A percentile compares a stretch with the other conserved stretches of the same genome.
Evolutionary conservation across 2,329 filamentous ascomycete species (phyloP).

Genomic region (Diaporthe vexans): DNA sequence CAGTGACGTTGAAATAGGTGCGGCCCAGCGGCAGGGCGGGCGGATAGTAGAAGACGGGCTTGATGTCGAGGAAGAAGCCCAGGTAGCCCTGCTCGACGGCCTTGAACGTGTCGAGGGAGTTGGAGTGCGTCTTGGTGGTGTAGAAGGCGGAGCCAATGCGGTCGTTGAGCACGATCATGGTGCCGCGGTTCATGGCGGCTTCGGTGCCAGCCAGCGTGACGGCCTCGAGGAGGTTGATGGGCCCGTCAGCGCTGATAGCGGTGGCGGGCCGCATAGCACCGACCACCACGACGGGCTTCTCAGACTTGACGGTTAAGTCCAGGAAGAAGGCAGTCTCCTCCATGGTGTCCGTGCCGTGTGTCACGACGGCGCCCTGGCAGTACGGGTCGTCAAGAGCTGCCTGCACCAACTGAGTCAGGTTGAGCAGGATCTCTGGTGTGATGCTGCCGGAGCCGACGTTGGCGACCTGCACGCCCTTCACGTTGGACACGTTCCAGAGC

Average conservation of each 20-base stretch:
- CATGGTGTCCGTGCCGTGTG: constrained; percentile 76
- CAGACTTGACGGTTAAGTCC: constrained; percentile 67
- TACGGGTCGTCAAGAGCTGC: constrained; percentile 58
- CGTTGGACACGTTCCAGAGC: constrained; percentile 66
- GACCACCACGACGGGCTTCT: constrained; percentile 72
- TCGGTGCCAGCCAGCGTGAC: constrained; percentile 67
- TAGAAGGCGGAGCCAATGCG: constrained; percentile 71
- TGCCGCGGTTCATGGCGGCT: constrained; percentile 63
- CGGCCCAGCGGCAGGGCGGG: constrained; percentile 63
- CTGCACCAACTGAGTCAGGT: constrained; percentile 63
- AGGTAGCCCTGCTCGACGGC: constrained; percentile 69
- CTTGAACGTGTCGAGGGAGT: constrained; percentile 74
- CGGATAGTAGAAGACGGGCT: constrained; percentile 72
- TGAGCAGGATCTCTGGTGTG: constrained; percentile 64
- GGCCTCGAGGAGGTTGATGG: constrained; percentile 72
- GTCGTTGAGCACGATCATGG: constrained; percentile 74
- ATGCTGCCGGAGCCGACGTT: constrained; percentile 63
- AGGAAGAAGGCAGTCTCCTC: constrained; percentile 76
- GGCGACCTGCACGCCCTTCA: constrained; percentile 66
- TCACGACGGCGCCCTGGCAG: constrained; percentile 68
- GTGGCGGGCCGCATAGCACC: constrained; percentile 75
- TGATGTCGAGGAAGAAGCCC: constrained; percentile 69
- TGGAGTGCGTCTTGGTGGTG: constrained; percentile 73
- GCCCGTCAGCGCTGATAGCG: constrained; percentile 73
- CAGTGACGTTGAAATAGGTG: constrained; percentile 57